Conservation (phyloP, 2,329 filamentous ascomycete genomes). For the Colletotrichum destructivum region DNA sequence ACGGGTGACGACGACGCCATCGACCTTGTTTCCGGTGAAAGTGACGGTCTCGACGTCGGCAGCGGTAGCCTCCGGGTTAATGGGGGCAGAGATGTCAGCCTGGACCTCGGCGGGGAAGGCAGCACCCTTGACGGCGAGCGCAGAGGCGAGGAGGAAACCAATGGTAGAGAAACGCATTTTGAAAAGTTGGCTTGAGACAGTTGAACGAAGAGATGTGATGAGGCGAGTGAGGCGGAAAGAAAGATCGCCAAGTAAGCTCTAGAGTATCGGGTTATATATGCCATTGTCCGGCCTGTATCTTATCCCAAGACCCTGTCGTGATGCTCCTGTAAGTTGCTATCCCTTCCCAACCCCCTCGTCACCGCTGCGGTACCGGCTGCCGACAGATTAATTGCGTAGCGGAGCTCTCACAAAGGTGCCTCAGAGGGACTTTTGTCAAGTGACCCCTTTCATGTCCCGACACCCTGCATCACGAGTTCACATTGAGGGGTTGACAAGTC, state of each 20-base stretch:
- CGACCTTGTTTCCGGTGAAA: constrained; percentile 6
- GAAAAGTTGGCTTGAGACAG: background rate
- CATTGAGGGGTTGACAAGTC: too few relatives aligned
- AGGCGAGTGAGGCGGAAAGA: background rate
- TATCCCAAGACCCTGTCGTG: background rate
- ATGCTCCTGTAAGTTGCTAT: too few relatives aligned
- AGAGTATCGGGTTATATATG: too few relatives aligned
- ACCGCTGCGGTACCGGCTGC: background rate
- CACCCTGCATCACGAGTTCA: background rate
- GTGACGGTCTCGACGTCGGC: constrained; percentile 8
- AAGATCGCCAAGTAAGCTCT: too few relatives aligned
- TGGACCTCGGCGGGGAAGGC: background rate
- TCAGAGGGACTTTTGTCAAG: background rate
- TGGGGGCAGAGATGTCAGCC: background rate
- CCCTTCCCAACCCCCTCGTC: too few relatives aligned
- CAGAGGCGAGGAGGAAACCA: constrained; percentile 1
- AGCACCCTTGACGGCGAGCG: constrained; percentile 28
- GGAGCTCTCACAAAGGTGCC: background rate
- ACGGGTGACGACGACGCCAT: constrained; percentile 14
- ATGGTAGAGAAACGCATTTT: constrained; percentile 29
- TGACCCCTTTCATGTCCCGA: background rate
- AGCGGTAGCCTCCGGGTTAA: constrained; percentile 18
- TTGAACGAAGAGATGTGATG: background rate
- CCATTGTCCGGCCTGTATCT: background rate
- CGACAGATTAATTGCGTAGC: constrained; percentile 1